Conservation (phyloP, 2,329 filamentous ascomycete species). For the Didymella glomerata region DNA sequence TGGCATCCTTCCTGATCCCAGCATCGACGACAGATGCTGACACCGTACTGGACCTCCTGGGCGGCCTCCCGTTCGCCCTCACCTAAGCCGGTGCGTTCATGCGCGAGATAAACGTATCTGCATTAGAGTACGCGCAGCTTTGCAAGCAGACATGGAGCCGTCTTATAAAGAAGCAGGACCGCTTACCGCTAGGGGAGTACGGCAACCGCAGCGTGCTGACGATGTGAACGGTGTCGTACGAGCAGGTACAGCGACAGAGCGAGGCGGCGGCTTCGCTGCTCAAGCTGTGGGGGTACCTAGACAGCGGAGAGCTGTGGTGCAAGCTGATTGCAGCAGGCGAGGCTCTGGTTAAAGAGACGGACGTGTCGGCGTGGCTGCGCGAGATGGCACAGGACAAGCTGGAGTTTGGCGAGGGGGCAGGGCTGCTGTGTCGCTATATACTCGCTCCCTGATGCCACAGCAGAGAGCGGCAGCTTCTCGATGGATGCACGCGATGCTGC, state of each 20-base stretch:
- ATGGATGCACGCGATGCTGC: neutral
- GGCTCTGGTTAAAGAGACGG: neutral
- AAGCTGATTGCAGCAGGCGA: neutral
- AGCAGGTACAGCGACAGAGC: neutral
- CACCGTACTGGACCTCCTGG: neutral
- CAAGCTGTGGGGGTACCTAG: neutral
- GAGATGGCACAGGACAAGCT: neutral
- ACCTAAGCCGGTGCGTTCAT: neutral
- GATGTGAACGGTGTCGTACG: neutral
- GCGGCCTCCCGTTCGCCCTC: neutral
- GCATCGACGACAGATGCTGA: constrained; percentile 21
- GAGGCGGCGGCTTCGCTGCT: neutral
- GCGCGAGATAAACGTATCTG: neutral
- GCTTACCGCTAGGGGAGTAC: neutral
- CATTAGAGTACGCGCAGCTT: neutral
- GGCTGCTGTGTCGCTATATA: neutral
- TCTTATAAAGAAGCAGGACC: neutral
- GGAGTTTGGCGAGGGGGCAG: neutral
- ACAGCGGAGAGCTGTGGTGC: neutral
- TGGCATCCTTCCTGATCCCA: constrained; percentile 25
- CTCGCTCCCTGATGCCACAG: neutral
- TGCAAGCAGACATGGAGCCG: neutral
- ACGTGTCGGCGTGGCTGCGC: neutral
- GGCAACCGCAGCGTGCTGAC: neutral
- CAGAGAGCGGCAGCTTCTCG: neutral